phyloP scores from a whole-genome alignment of 129 eudicot genomes.

The Mikania micrantha region DNA sequence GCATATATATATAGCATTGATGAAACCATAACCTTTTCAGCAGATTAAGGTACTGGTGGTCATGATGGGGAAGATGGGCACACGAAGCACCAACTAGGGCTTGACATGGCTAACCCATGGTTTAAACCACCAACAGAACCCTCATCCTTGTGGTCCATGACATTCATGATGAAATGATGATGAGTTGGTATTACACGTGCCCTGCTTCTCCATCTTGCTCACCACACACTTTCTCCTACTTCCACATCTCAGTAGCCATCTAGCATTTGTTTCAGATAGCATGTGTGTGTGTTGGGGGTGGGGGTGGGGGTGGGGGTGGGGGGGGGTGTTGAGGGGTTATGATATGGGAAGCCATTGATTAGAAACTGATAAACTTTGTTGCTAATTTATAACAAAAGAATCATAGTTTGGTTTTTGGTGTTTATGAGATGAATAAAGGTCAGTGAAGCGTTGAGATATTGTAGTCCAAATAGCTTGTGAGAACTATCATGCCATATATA shows the following conservation, averaged over 20 bases:
- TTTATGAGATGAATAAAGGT: slow-evolving; percentile 26
- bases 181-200: slow-evolving; percentile 93
- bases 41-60: slow-evolving; percentile 50
- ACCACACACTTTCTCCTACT: slow-evolving; percentile 42
- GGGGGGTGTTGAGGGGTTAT: neutral
- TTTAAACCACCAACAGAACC: no score
- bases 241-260: slow-evolving; percentile 14
- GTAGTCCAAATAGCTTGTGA: slow-evolving; percentile 36
- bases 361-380: slow-evolving; percentile 25
- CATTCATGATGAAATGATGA: slow-evolving; percentile 31
- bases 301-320: no score
- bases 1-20: neutral
- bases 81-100: slow-evolving; percentile 86
- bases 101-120: no score
- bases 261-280: slow-evolving; percentile 11
- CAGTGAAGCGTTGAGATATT: slow-evolving; percentile 24
- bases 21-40: slow-evolving; percentile 3
- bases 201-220: slow-evolving; percentile 99
- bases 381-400: slow-evolving; percentile 35
- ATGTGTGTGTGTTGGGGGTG: neutral
- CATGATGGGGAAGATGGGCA: slow-evolving; percentile 96
- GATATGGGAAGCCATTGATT: slow-evolving; percentile 4
- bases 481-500: slow-evolving; percentile 10
- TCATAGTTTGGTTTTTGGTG: slow-evolving; percentile 21
- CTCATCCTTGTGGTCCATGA: no score